Evolutionary conservation across 2,329 filamentous ascomycete genomes (phyloP).

Genomic region (Scolecobasidium constrictum): DNA sequence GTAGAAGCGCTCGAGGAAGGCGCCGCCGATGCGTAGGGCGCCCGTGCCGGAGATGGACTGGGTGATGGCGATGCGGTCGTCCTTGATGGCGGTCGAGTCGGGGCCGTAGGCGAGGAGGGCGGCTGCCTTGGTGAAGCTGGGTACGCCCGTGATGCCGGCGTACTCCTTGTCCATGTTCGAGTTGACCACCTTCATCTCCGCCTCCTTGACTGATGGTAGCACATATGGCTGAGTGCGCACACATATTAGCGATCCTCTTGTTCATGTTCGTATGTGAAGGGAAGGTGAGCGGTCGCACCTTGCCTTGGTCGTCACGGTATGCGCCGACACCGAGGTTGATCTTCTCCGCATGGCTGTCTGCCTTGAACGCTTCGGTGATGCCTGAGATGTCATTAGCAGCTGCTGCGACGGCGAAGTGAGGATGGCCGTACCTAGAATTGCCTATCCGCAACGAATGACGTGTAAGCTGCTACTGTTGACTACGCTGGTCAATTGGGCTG

Average conservation of each 20-base stretch:
- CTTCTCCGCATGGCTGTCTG: slow-evolving; percentile 85
- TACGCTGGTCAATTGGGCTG: neutral
- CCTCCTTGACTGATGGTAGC: slow-evolving; percentile 80
- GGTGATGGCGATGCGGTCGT: slow-evolving; percentile 75
- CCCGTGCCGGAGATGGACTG: slow-evolving; percentile 98
- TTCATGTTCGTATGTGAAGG: too few species aligned
- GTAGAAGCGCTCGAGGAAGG: slow-evolving; percentile 87
- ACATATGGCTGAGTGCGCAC: slow-evolving; percentile 59
- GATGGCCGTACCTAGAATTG: slow-evolving; percentile 51
- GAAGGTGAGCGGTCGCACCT: slow-evolving; percentile 28
- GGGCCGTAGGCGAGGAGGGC: slow-evolving; percentile 82
- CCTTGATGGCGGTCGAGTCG: slow-evolving; percentile 63
- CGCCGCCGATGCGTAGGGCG: slow-evolving; percentile 85
- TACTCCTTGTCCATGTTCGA: slow-evolving; percentile 90
- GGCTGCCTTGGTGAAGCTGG: slow-evolving; percentile 86
- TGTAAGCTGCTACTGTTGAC: neutral
- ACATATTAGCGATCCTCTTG: too few species aligned
- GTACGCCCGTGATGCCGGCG: slow-evolving; percentile 91
- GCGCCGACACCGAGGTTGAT: slow-evolving; percentile 98
- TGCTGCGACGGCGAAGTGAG: slow-evolving; percentile 11
- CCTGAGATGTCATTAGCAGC: slow-evolving; percentile 34
- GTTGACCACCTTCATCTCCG: slow-evolving; percentile 76
- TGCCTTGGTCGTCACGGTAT: slow-evolving; percentile 96
- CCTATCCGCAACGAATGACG: too few species aligned
- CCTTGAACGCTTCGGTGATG: slow-evolving; percentile 98